Conservation (phyloP, 257 asterid genomes). For the Eustoma russellianum region DNA sequence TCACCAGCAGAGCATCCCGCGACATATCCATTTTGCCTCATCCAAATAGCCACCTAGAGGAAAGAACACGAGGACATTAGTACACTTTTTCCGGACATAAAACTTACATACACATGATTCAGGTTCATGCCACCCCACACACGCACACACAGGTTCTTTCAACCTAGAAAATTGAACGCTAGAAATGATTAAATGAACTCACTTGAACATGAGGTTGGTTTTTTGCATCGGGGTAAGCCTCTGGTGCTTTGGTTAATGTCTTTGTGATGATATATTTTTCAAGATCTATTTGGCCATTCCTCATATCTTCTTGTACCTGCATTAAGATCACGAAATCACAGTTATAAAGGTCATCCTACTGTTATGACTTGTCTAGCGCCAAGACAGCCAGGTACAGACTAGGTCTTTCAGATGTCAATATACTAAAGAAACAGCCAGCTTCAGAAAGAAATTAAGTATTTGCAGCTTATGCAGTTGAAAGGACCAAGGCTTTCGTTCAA, state of each 20-base stretch:
- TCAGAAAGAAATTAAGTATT: background rate
- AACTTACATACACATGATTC: too few species aligned
- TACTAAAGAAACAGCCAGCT: background rate
- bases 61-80: slow-evolving; percentile 15
- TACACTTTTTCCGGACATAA: background rate
- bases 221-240: slow-evolving; percentile 91
- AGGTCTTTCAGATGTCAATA: background rate
- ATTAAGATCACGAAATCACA: background rate
- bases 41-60: slow-evolving; percentile 81
- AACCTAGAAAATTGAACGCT: slow-evolving; percentile 1
- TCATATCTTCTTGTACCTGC: slow-evolving; percentile 90
- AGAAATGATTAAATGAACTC: slow-evolving; percentile 20
- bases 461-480: too few species aligned
- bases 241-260: slow-evolving; percentile 89
- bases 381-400: background rate
- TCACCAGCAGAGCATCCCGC: slow-evolving; percentile 97
- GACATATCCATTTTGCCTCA: slow-evolving; percentile 75
- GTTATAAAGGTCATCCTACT: slow-evolving; percentile 10
- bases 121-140: too few species aligned
- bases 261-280: slow-evolving; percentile 87
- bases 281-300: slow-evolving; percentile 76
- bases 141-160: background rate
- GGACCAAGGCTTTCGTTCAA: too few species aligned
- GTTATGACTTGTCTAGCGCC: background rate
- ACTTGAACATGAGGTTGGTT: slow-evolving; percentile 98